These are phyloP conservation scores for Xerocomus potaroensis DNA, from an alignment of 768 basidiomycete species.

Conservation along the genomic window DNA sequence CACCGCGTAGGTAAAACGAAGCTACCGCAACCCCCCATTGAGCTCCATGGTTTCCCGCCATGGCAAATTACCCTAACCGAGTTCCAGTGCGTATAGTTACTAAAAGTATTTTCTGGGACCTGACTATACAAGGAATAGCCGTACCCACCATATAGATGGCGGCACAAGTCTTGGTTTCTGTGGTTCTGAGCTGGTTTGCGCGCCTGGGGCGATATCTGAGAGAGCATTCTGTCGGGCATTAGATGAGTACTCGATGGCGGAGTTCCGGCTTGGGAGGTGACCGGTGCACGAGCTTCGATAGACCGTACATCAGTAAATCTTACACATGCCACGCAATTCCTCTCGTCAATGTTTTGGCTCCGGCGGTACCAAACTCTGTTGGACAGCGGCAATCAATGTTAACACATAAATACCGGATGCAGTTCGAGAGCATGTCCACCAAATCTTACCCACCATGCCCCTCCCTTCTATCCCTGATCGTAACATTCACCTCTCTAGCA, in stretches of 20 bases:
- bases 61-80: conserved; percentile 85
- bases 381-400: too few relatives aligned
- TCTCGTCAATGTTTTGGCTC: neutral
- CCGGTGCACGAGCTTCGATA: conserved; percentile 3
- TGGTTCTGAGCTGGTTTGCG: neutral
- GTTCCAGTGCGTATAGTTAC: conserved; percentile 53
- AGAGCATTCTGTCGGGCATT: conserved; percentile 61
- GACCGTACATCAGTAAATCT: conserved; percentile 2
- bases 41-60: conserved; percentile 75
- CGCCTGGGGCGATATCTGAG: conserved; percentile 41
- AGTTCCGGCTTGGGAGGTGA: conserved; percentile 78
- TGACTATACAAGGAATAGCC: conserved; percentile 13
- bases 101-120: neutral
- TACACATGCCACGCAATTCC: too few relatives aligned
- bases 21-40: conserved; percentile 44
- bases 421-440: neutral
- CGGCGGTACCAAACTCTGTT: neutral
- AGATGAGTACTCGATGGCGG: conserved; percentile 67
- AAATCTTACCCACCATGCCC: conserved; percentile 12
- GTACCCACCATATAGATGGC: conserved; percentile 21
- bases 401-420: conserved; percentile 27
- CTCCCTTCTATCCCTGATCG: neutral
- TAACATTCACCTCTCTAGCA: neutral
- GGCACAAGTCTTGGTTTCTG: neutral
- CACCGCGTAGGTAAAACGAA: conserved; percentile 48